Percentiles rank a stretch among this genome's conserved stretches.
These are phyloP conservation scores for Citrus maxima DNA, from an alignment of 345 rosid genomes.

Conservation along the genomic window DNA sequence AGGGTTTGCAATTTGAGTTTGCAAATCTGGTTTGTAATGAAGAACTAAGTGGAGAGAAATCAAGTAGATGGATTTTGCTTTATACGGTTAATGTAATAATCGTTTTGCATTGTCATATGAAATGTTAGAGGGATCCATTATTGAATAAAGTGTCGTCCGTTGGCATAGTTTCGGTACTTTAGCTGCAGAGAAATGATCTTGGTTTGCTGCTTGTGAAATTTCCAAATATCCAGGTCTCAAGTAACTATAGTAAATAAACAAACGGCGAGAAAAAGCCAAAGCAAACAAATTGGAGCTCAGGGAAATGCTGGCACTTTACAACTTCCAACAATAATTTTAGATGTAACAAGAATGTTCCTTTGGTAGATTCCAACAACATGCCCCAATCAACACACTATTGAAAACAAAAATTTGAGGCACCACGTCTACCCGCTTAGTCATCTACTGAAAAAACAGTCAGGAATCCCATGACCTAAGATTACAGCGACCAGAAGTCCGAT, in stretches of 20 bases:
- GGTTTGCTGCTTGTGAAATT: not conserved
- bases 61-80: not conserved
- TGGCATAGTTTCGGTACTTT: not conserved
- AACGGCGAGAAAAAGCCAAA: too few species aligned
- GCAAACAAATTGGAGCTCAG: not conserved
- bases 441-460: constrained; percentile 18
- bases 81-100: not conserved
- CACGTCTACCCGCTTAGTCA: constrained; percentile 20
- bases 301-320: constrained; percentile 16
- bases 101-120: not conserved
- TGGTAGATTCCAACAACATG: constrained; percentile 9
- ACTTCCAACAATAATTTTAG: constrained; percentile 7
- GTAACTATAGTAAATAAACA: not conserved
- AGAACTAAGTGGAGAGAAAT: not conserved
- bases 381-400: constrained; percentile 33
- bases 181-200: not conserved
- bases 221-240: not conserved
- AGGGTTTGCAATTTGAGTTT: not conserved
- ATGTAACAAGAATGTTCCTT: constrained; percentile 11
- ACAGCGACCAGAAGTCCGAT: constrained; percentile 38
- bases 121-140: not conserved
- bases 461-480: constrained; percentile 24
- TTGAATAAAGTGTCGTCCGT: not conserved
- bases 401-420: constrained; percentile 33
- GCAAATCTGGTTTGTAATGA: not conserved